These are phyloP conservation scores for Aphanomyces astaci DNA, from an alignment of 352 stramenopile genomes.

Conservation along the genomic window DNA sequence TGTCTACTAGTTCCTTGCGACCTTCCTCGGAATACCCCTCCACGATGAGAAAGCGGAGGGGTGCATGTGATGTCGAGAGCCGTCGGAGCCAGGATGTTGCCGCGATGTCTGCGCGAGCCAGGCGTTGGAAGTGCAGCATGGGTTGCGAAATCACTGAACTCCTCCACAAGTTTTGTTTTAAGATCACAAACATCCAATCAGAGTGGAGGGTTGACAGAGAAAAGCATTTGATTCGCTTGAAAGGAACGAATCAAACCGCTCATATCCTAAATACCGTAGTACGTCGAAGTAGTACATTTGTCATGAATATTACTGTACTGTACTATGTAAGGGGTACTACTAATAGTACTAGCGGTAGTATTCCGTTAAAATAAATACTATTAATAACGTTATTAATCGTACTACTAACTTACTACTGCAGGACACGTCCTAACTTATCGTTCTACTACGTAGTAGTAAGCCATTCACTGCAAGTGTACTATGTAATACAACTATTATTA, in stretches of 20 bases:
- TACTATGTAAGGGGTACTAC: neutral
- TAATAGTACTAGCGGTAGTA: neutral
- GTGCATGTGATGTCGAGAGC: neutral
- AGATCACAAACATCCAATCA: no score
- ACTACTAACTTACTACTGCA: no score
- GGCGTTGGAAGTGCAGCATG: no score
- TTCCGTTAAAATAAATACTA: neutral
- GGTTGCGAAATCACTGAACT: neutral
- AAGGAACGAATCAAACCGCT: neutral
- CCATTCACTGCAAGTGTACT: no score
- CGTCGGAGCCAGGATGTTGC: neutral
- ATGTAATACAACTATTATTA: no score
- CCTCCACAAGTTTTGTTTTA: neutral
- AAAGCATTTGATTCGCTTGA: neutral
- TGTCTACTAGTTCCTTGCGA: slow-evolving; percentile 46
- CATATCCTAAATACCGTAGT: neutral
- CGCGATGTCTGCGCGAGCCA: no score
- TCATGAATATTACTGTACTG: neutral
- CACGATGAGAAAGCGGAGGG: slow-evolving; percentile 47
- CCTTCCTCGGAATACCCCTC: slow-evolving; percentile 63
- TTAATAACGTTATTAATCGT: no score
- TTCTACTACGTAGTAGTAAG: no score
- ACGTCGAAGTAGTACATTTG: neutral
- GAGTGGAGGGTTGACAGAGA: neutral
- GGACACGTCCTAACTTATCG: no score